phyloP scores from a whole-genome alignment of 208 protist genomes.

The Vickermania ingenoplastis region DNA sequence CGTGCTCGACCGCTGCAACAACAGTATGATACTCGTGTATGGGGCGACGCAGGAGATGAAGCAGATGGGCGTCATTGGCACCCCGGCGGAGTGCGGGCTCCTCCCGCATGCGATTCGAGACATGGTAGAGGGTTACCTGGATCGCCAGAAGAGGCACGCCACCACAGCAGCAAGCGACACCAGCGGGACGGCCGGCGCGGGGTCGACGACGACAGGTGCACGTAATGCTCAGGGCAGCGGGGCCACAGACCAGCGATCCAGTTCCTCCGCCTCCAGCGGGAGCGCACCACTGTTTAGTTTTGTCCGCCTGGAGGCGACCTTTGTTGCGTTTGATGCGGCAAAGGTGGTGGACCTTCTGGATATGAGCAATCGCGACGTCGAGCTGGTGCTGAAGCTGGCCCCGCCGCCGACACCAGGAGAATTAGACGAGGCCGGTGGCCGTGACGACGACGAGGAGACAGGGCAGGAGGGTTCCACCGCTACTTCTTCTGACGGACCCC shows the following conservation, averaged over 20 bases:
- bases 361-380: slow-evolving; percentile 55
- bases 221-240: neutral
- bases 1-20: slow-evolving; percentile 72
- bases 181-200: neutral
- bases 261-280: slow-evolving; percentile 7
- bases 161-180: neutral
- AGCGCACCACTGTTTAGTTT: slow-evolving; percentile 35
- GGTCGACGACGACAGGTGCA: neutral
- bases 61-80: slow-evolving; percentile 77
- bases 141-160: slow-evolving; percentile 16
- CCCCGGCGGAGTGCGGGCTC: slow-evolving; percentile 65
- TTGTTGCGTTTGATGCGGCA: slow-evolving; percentile 66
- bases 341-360: slow-evolving; percentile 74
- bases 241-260: neutral
- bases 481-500: too few relatives aligned
- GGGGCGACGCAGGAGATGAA: slow-evolving; percentile 87
- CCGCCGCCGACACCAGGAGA: slow-evolving; percentile 30
- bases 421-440: neutral
- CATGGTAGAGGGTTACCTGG: slow-evolving; percentile 46
- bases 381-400: slow-evolving; percentile 54
- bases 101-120: slow-evolving; percentile 61
- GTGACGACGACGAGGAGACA: neutral
- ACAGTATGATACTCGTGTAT: slow-evolving; percentile 66
- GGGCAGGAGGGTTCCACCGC: neutral
- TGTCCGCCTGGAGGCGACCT: slow-evolving; percentile 60